Evolutionary conservation across 352 stramenopile genomes (phyloP).

Genomic region (Phytophthora vignae): DNA sequence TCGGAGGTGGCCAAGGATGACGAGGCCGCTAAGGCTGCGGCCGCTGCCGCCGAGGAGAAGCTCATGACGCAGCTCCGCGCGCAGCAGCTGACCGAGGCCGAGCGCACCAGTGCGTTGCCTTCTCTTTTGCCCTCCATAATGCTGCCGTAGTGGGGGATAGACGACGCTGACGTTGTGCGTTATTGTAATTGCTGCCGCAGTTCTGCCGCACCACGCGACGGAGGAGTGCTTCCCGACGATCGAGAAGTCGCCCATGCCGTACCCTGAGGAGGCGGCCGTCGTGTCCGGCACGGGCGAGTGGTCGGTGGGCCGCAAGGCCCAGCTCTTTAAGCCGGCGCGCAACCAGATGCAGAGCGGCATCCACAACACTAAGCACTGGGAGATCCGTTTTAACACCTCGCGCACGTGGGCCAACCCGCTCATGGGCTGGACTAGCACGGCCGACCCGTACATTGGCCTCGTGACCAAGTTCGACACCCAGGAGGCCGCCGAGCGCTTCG

Average conservation of each 20-base stretch:
- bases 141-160: slow-evolving; percentile 36
- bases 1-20: slow-evolving; percentile 57
- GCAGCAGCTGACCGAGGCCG: slow-evolving; percentile 54
- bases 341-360: slow-evolving; percentile 90
- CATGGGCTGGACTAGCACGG: slow-evolving; percentile 94
- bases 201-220: slow-evolving; percentile 72
- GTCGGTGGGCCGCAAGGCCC: slow-evolving; percentile 70
- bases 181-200: slow-evolving; percentile 26
- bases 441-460: slow-evolving; percentile 88
- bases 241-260: slow-evolving; percentile 59
- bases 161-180: too few species aligned
- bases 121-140: not conserved
- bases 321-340: slow-evolving; percentile 76
- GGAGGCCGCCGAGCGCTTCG: slow-evolving; percentile 81
- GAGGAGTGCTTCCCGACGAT: slow-evolving; percentile 56
- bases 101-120: slow-evolving; percentile 59
- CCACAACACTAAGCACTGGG: slow-evolving; percentile 87
- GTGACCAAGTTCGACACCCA: slow-evolving; percentile 91
- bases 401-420: slow-evolving; percentile 93
- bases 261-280: slow-evolving; percentile 69
- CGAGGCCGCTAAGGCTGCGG: slow-evolving; percentile 49
- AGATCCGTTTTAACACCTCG: slow-evolving; percentile 79
- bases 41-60: slow-evolving; percentile 40
- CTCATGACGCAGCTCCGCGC: slow-evolving; percentile 63
- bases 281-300: slow-evolving; percentile 74